Evolutionary conservation across 1,139 yeast species (phyloP).

Genomic region (Lodderomyces beijingensis): DNA sequence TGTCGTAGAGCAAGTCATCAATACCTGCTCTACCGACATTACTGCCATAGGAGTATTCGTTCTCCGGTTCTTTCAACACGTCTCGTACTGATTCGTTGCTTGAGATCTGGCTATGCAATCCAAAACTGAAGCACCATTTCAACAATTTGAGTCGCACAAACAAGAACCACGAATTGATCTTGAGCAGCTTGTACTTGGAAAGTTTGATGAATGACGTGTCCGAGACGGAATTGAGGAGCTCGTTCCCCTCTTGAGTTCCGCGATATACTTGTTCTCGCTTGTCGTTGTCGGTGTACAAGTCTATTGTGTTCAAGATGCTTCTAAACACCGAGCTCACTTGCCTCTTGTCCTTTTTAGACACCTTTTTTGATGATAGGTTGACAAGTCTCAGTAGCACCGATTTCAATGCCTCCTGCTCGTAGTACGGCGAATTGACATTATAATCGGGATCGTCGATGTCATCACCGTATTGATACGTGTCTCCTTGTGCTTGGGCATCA

Average conservation of each 20-base stretch:
- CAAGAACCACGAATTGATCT: conserved; percentile 65
- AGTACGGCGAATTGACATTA: conserved; percentile 51
- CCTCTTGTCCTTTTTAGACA: conserved; percentile 60
- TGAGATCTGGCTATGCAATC: conserved; percentile 59
- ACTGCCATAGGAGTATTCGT: conserved; percentile 30
- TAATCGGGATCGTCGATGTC: conserved; percentile 35
- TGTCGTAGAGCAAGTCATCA: conserved; percentile 12
- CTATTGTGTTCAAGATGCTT: conserved; percentile 53
- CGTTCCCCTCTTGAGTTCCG: conserved; percentile 36
- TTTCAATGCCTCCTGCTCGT: conserved; percentile 52
- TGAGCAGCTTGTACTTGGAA: conserved; percentile 51
- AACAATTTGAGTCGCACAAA: conserved; percentile 58
- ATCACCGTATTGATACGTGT: conserved; percentile 21
- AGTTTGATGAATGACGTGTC: conserved; percentile 50
- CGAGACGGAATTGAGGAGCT: conserved; percentile 33
- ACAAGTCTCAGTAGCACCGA: conserved; percentile 43
- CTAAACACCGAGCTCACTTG: conserved; percentile 60
- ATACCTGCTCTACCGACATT: conserved; percentile 12
- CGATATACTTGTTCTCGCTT: conserved; percentile 35
- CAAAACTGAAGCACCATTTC: conserved; percentile 70
- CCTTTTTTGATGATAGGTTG: conserved; percentile 50
- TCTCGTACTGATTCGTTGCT: conserved; percentile 44
- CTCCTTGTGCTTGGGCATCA: conserved; percentile 24
- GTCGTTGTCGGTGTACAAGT: conserved; percentile 36
- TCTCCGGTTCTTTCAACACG: conserved; percentile 39